Evolutionary conservation across 2,329 filamentous ascomycete species (phyloP).

Genomic region (Diplodia mutila): DNA sequence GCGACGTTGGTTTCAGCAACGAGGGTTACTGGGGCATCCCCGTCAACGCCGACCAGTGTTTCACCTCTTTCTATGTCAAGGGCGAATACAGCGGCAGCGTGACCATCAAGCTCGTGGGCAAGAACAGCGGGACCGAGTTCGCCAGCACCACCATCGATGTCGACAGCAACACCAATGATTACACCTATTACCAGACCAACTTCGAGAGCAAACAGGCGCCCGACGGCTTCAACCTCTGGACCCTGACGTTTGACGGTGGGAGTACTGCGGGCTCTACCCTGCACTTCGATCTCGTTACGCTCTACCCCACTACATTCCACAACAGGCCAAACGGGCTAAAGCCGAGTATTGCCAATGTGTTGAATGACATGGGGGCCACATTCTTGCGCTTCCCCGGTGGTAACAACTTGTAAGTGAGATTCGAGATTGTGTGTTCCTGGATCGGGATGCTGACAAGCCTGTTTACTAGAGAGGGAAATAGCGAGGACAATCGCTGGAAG

Average conservation of each 20-base stretch:
- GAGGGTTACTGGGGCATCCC: constrained; percentile 28
- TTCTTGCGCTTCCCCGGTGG: constrained; percentile 69
- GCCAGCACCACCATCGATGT: constrained; percentile 13
- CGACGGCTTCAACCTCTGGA: constrained; percentile 25
- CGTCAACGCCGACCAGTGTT: constrained; percentile 24
- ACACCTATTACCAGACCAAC: constrained; percentile 6
- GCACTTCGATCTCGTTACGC: constrained; percentile 23
- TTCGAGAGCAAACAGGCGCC: constrained; percentile 21
- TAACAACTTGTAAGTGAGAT: constrained; percentile 50
- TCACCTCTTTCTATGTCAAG: constrained; percentile 29
- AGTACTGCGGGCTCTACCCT: constrained; percentile 9
- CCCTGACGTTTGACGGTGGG: constrained; percentile 24
- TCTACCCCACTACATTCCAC: constrained; percentile 28
- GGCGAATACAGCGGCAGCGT: constrained; percentile 37
- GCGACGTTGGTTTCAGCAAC: constrained; percentile 25
- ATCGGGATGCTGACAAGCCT: not conserved
- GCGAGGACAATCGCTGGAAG: constrained; percentile 51
- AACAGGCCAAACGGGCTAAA: constrained; percentile 22
- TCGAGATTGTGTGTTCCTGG: not conserved
- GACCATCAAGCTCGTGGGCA: constrained; percentile 23
- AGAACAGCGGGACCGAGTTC: constrained; percentile 15
- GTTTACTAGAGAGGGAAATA: constrained; percentile 40
- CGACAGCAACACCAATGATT: not conserved
- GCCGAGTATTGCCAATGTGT: constrained; percentile 16
- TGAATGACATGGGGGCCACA: constrained; percentile 29